Conservation (phyloP, 1,284 basidiomycete species). For the Rhodotorula mucilaginosa region DNA sequence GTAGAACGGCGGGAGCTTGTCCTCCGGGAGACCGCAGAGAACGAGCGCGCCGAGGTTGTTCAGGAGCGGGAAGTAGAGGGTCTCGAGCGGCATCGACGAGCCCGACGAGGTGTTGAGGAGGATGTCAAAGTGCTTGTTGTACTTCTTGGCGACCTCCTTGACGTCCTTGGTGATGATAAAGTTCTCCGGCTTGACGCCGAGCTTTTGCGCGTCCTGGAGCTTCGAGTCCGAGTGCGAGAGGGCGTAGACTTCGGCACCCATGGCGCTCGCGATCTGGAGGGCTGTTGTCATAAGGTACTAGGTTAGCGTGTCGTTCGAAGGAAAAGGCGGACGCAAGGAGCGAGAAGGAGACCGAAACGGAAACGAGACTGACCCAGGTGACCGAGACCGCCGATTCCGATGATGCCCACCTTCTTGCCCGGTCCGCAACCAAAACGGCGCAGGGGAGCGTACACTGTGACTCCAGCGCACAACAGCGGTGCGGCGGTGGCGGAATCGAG, state of each 20-base stretch:
- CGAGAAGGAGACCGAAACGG: not conserved
- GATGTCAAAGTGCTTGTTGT: constrained; percentile 21
- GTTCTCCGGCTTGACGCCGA: constrained; percentile 47
- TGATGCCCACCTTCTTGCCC: constrained; percentile 49
- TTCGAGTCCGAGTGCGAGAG: constrained; percentile 53
- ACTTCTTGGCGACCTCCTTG: constrained; percentile 32
- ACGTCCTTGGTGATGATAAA: constrained; percentile 37
- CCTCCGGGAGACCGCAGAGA: constrained; percentile 48
- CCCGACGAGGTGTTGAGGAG: constrained; percentile 28
- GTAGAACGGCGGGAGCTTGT: constrained; percentile 32
- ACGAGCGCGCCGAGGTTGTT: constrained; percentile 48
- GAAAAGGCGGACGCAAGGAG: not conserved
- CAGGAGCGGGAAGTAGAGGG: constrained; percentile 50
- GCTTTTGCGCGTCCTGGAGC: constrained; percentile 49
- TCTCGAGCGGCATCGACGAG: constrained; percentile 48
- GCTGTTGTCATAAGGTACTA: not conserved
- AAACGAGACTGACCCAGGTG: constrained; percentile 44
- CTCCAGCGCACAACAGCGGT: constrained; percentile 50
- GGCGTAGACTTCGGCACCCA: constrained; percentile 51
- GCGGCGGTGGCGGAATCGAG: constrained; percentile 58
- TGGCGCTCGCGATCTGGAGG: constrained; percentile 40
- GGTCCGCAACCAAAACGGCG: constrained; percentile 53
- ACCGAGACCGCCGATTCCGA: constrained; percentile 51
- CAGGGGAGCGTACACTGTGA: constrained; percentile 54
- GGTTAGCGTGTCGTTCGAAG: not conserved